A percentile compares a stretch with the other conserved stretches of the same genome.
Evolutionary conservation across 139 green algal genomes (phyloP).

Genomic region (Auxenochlorella protothecoides): DNA sequence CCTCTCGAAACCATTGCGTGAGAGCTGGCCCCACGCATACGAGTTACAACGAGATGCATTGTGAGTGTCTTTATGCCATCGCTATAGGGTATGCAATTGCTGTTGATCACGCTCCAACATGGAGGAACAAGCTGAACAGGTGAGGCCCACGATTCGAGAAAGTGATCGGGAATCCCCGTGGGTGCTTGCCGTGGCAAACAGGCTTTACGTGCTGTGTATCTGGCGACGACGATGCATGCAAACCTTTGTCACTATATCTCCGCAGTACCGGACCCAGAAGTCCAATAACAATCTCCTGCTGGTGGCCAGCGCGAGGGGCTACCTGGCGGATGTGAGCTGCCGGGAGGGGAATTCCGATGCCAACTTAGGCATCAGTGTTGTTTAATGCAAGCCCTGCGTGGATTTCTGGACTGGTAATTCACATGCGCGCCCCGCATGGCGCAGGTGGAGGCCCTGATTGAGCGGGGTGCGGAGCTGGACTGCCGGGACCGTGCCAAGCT

Average conservation of each 20-base stretch:
- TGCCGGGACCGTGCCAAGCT: constrained; percentile 45
- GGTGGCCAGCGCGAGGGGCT: constrained; percentile 46
- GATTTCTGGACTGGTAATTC: background rate
- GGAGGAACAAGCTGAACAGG: constrained; percentile 18
- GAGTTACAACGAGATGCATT: background rate
- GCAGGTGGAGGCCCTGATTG: constrained; percentile 49
- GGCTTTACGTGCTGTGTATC: background rate
- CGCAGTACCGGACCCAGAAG: constrained; percentile 23
- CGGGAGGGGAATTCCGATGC: background rate
- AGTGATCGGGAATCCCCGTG: background rate
- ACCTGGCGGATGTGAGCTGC: constrained; percentile 47
- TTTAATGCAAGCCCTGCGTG: background rate
- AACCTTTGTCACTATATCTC: background rate
- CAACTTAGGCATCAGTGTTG: background rate
- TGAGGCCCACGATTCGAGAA: background rate
- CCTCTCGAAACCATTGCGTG: background rate
- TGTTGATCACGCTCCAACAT: background rate
- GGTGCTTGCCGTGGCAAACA: background rate
- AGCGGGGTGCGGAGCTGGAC: constrained; percentile 34
- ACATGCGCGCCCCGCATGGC: background rate
- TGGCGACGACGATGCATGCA: no score
- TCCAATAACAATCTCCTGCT: constrained; percentile 50
- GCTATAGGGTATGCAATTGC: background rate
- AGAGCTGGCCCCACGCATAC: no score
- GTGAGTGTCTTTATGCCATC: background rate